Evolutionary conservation across 768 basidiomycete genomes (phyloP), one percentile per base, ranked within the genome.

Genomic region (Hortiboletus campestris): DNA sequence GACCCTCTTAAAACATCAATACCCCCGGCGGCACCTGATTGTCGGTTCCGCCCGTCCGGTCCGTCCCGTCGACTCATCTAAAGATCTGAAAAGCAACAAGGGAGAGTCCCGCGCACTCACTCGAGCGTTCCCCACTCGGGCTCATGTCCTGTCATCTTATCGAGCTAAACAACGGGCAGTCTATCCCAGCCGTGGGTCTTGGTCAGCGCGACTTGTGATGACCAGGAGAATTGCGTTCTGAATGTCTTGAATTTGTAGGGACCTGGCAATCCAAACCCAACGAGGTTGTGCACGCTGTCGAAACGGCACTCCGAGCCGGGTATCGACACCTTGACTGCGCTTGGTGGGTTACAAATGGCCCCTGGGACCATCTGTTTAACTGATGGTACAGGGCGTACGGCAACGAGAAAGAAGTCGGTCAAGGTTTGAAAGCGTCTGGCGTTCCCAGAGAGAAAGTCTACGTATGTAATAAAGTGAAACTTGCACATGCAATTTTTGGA

Each of bases 331-430:
- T 86, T 59, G 88, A 88, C 71, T 89, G 85, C 68, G 89, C 88
- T 35, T 76, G 75, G 78, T 78, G 53, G 19, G 68, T 67, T 25
- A 46, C 39, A 28, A 38, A 25, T 42, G 7, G 17, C 28, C 31
- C 16, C 55, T 25, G 11, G 34, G 39, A 49, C 46, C 55, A 19
- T 17, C 45, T 17, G 2, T 36, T 35, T 7, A 68, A 67, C 48
- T 29, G 28, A 54, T 34, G 54, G 14, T 20, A 43, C 56, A 74
- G 84, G 86, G 78, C 74, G 51, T 88, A 88, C 63, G 80, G 80
- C 52, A 94, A 93, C 66, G 91, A 94, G 69, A 83, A 84, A 63
- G 85, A 89, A 59, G 91, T 94, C 16, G 93, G 91, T 7, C 80
- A 85, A 57, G 93, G 91, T 12, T 83, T 95, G 66, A 84, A 79